A percentile compares a stretch with the other conserved stretches of the same genome.
Conservation (phyloP, 352 stramenopile species). For the Phytophthora citrophthora region DNA sequence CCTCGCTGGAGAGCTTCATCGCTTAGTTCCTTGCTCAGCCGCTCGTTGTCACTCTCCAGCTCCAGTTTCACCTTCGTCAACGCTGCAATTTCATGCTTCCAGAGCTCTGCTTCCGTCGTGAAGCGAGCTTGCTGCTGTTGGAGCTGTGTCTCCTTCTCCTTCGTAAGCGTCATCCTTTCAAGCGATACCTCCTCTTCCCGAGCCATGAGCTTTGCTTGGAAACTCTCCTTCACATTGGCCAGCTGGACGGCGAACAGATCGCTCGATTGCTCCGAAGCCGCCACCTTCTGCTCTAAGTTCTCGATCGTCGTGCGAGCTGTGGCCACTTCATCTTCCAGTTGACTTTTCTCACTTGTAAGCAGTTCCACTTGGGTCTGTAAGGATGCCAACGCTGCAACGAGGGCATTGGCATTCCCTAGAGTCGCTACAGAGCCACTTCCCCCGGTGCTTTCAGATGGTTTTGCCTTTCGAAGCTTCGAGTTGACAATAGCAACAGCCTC, state of each 20-base stretch:
- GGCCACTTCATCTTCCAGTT: conserved; percentile 28
- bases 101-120: conserved; percentile 41
- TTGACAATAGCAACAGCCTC: conserved; percentile 1
- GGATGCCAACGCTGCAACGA: conserved; percentile 28
- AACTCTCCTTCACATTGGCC: conserved; percentile 50
- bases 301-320: conserved; percentile 22
- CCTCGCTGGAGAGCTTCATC: conserved; percentile 12
- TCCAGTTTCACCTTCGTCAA: conserved; percentile 53
- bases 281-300: conserved; percentile 47
- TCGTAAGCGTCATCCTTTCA: conserved; percentile 36
- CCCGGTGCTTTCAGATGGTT: conserved; percentile 10
- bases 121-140: conserved; percentile 42
- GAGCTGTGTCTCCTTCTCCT: conserved; percentile 44
- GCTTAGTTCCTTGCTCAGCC: conserved; percentile 23
- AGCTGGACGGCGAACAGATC: conserved; percentile 49
- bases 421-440: conserved; percentile 7
- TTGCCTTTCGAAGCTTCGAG: conserved; percentile 8
- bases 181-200: conserved; percentile 40
- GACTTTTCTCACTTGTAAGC: conserved; percentile 30
- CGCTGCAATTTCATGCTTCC: conserved; percentile 53
- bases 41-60: conserved; percentile 38
- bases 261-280: conserved; percentile 45
- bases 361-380: conserved; percentile 28
- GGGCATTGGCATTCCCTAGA: conserved; percentile 18
- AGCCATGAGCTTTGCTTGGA: conserved; percentile 46